Evolutionary conservation across 2,329 filamentous ascomycete genomes (phyloP), one percentile per base, ranked within the genome.

Genomic region (Nothopassalora personata): DNA sequence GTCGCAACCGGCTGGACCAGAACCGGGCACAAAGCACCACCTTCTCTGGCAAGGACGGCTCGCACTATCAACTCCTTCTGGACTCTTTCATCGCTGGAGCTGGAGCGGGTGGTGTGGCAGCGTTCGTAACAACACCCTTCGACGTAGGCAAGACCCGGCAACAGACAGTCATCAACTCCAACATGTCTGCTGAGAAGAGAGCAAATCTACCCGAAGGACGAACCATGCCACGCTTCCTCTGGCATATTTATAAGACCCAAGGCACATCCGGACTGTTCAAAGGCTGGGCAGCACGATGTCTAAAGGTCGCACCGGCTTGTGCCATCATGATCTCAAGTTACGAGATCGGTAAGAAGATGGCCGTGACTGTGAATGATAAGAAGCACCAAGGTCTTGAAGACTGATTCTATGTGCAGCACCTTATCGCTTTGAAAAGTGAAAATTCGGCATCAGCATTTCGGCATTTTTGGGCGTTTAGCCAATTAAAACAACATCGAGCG

Each of bases 321-420:
- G 94, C 94, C 30, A 97, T 99, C 72, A 99, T 99, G 94, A 97
- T 99, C 72, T 95, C 90, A 72, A 96, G 88, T 72, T 99, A 97
- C 74, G 94, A 99, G 75, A 84, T 97, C 39, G 92, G 94, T 53
- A 99, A 99, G 81, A 87, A 89, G 73, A 86, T 89, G 72, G 95
- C 95, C 34, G 81, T 85, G 56, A 82, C 83, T 10, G 84, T 90
- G 53, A 97, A 97, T 65, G 81, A 86, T 67, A 78, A 77, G 66
- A 76, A 64, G 49, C 31, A 60, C 13, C 19, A 57, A 51, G n/a
- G 15, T 11, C 30, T 33, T 11, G 49, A 51, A 51, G 30, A 51
- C 28, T 51, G 49, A 51, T 51, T 18, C 18, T 49, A 10, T n/a
- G 10, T 28, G n/a, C 11, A 34, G 49, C 49, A 3, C 49, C 49